A percentile compares a stretch with the other conserved stretches of the same genome.
Evolutionary conservation across 352 stramenopile genomes (phyloP).

Genomic region (Plasmopara halstedii): DNA sequence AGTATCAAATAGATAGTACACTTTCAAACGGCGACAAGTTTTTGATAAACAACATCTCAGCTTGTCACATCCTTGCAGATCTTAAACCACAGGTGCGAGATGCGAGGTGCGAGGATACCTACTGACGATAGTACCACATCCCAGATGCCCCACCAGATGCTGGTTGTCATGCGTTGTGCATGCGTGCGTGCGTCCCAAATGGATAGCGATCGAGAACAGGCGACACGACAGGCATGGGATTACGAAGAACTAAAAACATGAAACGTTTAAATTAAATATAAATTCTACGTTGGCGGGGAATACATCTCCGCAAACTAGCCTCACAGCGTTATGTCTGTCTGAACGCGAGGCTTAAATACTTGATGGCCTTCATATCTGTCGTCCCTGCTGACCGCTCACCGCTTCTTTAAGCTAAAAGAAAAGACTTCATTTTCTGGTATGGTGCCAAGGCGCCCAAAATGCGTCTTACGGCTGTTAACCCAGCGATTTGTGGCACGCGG

Average conservation of each 20-base stretch:
- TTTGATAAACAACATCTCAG: too few relatives aligned
- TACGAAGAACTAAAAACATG: conserved; percentile 2
- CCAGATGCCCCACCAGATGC: conserved; percentile 18
- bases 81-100: too few relatives aligned
- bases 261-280: conserved; percentile 34
- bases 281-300: too few relatives aligned
- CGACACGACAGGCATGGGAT: too few relatives aligned
- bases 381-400: conserved; percentile 17
- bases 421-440: conserved; percentile 67
- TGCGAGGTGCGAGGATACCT: too few relatives aligned
- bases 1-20: too few relatives aligned
- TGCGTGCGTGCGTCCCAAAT: too few relatives aligned
- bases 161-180: too few relatives aligned
- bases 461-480: conserved; percentile 51
- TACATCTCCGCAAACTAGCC: too few relatives aligned
- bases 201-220: too few relatives aligned
- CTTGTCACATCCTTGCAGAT: background rate
- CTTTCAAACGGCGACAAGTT: too few relatives aligned
- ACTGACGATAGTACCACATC: conserved; percentile 3
- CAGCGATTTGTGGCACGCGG: conserved; percentile 46
- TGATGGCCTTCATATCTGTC: conserved; percentile 2
- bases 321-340: too few relatives aligned
- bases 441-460: conserved; percentile 60
- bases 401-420: conserved; percentile 53
- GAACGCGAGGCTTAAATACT: conserved; percentile 24